Conservation (phyloP, 495 filamentous ascomycete species). For the Aspergillus haitiensis region DNA sequence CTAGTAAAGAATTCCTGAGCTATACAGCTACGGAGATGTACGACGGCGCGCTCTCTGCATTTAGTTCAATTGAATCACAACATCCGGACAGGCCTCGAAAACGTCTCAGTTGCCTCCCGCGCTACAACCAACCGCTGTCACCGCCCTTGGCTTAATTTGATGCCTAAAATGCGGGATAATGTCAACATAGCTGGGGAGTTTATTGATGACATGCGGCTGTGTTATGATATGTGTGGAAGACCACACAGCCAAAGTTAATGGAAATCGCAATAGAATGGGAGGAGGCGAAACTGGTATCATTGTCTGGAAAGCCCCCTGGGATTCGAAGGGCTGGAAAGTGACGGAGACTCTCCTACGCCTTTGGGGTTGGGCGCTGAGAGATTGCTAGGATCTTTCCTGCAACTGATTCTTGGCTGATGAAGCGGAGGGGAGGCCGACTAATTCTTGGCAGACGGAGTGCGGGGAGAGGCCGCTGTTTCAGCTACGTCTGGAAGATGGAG, state of each 20-base stretch:
- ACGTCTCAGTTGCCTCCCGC: neutral
- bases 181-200: neutral
- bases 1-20: constrained; percentile 9
- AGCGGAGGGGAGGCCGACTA: no score
- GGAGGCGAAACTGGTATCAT: constrained; percentile 8
- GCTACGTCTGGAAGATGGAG: no score
- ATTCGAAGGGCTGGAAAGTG: constrained; percentile 16
- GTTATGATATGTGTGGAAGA: constrained; percentile 6
- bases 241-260: neutral
- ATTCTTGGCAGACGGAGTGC: no score
- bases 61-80: neutral
- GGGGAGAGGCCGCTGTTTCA: no score
- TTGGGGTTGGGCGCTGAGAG: constrained; percentile 10
- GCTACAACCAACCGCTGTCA: constrained; percentile 8
- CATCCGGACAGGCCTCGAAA: no score
- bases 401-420: no score
- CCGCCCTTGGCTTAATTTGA: constrained; percentile 15
- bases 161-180: constrained; percentile 13
- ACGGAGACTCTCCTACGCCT: constrained; percentile 9
- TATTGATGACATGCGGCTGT: constrained; percentile 1
- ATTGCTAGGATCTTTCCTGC: constrained; percentile 4
- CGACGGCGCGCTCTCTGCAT: constrained; percentile 4
- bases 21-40: constrained; percentile 6
- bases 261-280: neutral
- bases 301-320: constrained; percentile 16